Conservation (phyloP, 352 stramenopile genomes). For the Globisporangium camurandrum region DNA sequence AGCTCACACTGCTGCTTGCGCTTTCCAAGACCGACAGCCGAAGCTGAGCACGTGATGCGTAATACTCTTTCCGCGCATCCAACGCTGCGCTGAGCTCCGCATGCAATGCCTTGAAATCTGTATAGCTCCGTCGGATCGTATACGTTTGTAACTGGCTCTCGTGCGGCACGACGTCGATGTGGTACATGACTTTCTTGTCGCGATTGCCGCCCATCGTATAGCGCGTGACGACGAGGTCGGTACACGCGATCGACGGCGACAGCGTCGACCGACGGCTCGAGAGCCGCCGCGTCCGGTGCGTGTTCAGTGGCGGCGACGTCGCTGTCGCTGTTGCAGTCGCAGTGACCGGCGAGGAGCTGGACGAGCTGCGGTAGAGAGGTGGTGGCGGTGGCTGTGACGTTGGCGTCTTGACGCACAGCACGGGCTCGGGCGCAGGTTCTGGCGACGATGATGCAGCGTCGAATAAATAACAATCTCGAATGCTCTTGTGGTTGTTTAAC, state of each 20-base stretch:
- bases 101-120: constrained; percentile 77
- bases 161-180: constrained; percentile 74
- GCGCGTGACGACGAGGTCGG: constrained; percentile 60
- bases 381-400: neutral
- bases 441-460: no score
- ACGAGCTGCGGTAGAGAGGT: constrained; percentile 20
- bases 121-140: constrained; percentile 81
- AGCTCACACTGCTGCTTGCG: constrained; percentile 9
- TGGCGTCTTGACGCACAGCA: neutral
- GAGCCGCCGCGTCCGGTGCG: constrained; percentile 1
- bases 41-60: constrained; percentile 14
- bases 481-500: constrained; percentile 10
- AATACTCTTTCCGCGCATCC: constrained; percentile 53
- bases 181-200: constrained; percentile 84
- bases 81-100: constrained; percentile 56
- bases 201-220: constrained; percentile 58
- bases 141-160: constrained; percentile 75
- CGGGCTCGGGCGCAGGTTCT: neutral
- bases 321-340: neutral
- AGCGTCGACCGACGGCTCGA: constrained; percentile 37
- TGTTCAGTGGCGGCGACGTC: neutral
- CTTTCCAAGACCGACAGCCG: constrained; percentile 6
- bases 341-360: constrained; percentile 8
- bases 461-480: constrained; percentile 19
- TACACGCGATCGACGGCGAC: constrained; percentile 26